A percentile compares a stretch with the other conserved stretches of the same genome.
Conservation (phyloP, 2,329 filamentous ascomycete genomes). For the Rosellinia necatrix region DNA sequence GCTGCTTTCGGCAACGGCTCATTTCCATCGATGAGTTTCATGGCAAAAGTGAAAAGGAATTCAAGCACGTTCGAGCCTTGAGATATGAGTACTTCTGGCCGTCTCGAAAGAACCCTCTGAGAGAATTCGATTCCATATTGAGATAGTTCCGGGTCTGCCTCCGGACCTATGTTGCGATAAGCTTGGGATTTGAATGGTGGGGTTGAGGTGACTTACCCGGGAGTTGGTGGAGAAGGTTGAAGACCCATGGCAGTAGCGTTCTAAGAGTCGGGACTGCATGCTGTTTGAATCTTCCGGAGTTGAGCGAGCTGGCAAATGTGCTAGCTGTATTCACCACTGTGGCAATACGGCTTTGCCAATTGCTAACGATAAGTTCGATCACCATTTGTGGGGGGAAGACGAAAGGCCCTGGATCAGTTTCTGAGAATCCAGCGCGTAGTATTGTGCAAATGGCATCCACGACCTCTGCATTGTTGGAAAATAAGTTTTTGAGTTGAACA, state of each 20-base stretch:
- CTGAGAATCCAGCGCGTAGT: conserved; percentile 75
- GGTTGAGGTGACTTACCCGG: conserved; percentile 48
- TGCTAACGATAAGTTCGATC: conserved; percentile 67
- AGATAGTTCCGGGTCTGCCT: conserved; percentile 71
- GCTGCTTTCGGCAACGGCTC: conserved; percentile 78
- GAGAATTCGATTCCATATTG: conserved; percentile 77
- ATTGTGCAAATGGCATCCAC: conserved; percentile 74
- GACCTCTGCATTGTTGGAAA: conserved; percentile 67
- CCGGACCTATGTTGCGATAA: conserved; percentile 49
- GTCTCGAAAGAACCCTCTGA: conserved; percentile 64
- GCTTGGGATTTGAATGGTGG: not conserved
- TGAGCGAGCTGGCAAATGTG: conserved; percentile 68
- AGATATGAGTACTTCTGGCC: conserved; percentile 65
- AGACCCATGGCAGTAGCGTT: conserved; percentile 64
- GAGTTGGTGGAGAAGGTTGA: conserved; percentile 65
- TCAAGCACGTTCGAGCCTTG: conserved; percentile 63
- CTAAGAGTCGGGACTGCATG: conserved; percentile 55
- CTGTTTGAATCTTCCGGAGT: conserved; percentile 46
- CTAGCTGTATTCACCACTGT: conserved; percentile 73
- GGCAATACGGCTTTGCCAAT: conserved; percentile 66
- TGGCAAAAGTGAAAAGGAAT: conserved; percentile 71
- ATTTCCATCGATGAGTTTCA: conserved; percentile 70
- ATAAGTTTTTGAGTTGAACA: conserved; percentile 52
- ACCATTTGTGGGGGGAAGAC: conserved; percentile 71
- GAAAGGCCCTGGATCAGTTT: conserved; percentile 75